phyloP scores from a whole-genome alignment of 306 rosid genomes.

The Castanopsis chinensis region DNA sequence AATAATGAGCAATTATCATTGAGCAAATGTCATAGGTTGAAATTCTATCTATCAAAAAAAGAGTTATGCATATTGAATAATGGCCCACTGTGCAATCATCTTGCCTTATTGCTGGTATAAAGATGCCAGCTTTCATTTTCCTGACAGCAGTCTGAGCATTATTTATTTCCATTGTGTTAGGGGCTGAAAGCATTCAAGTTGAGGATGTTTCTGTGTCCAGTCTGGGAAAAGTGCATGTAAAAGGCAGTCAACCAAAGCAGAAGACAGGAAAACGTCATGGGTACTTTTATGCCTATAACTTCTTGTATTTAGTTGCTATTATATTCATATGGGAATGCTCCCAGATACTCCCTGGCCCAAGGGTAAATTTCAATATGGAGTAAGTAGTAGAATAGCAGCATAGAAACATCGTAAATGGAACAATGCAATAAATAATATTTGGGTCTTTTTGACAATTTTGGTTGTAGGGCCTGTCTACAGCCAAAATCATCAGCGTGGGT shows the following conservation, averaged over 20 bases:
- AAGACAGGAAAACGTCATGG: constrained; percentile 79
- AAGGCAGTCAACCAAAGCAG: constrained; percentile 66
- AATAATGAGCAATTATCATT: no score
- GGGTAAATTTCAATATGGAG: neutral
- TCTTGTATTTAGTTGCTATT: neutral
- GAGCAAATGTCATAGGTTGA: no score
- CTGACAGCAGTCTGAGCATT: constrained; percentile 7
- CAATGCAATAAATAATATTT: neutral
- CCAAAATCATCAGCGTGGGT: neutral
- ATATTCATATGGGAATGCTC: neutral
- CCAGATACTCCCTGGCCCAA: neutral
- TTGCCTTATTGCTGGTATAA: neutral
- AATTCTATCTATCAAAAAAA: no score
- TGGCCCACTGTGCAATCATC: constrained; percentile 16
- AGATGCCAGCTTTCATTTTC: neutral
- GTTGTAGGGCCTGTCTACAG: neutral
- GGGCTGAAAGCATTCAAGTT: constrained; percentile 42
- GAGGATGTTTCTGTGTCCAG: constrained; percentile 57
- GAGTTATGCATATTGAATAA: neutral
- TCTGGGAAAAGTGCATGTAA: constrained; percentile 51
- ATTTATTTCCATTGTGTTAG: constrained; percentile 32
- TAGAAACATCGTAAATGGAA: neutral
- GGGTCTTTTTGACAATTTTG: neutral
- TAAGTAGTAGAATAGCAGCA: neutral
- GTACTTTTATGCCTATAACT: constrained; percentile 44